A percentile compares a stretch with the other conserved stretches of the same genome.
Conservation (phyloP, 495 filamentous ascomycete genomes). For the Talaromyces thailandensis region DNA sequence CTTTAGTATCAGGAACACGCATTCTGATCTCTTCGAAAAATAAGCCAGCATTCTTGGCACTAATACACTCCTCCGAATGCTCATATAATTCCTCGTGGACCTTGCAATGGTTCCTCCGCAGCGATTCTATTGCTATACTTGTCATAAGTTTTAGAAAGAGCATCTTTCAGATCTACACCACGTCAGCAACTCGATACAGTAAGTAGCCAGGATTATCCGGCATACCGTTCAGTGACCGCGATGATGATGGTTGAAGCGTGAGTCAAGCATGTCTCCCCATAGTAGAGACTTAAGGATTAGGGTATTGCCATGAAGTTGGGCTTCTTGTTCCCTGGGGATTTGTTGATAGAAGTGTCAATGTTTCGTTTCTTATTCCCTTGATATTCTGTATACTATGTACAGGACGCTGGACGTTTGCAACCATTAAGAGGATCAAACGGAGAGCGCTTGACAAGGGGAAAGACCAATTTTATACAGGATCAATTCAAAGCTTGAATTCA, state of each 20-base stretch:
- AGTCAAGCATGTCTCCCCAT: neutral
- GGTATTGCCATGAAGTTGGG: no score
- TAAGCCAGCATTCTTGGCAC: neutral
- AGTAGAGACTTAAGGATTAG: no score
- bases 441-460: neutral
- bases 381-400: no score
- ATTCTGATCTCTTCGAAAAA: neutral
- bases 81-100: neutral
- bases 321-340: neutral
- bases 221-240: neutral
- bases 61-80: neutral
- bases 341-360: neutral
- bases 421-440: neutral
- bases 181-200: no score
- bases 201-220: neutral
- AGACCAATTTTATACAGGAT: no score
- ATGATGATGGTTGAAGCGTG: neutral
- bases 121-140: neutral
- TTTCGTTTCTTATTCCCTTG: no score
- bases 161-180: neutral
- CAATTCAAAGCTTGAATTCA: no score
- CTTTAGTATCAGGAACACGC: neutral
- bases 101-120: neutral
- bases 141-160: neutral
- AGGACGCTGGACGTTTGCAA: neutral